Evolutionary conservation across 2,329 filamentous ascomycete genomes (phyloP), one percentile per base, ranked within the genome.

Genomic region (Aspergillus aculeatinus): DNA sequence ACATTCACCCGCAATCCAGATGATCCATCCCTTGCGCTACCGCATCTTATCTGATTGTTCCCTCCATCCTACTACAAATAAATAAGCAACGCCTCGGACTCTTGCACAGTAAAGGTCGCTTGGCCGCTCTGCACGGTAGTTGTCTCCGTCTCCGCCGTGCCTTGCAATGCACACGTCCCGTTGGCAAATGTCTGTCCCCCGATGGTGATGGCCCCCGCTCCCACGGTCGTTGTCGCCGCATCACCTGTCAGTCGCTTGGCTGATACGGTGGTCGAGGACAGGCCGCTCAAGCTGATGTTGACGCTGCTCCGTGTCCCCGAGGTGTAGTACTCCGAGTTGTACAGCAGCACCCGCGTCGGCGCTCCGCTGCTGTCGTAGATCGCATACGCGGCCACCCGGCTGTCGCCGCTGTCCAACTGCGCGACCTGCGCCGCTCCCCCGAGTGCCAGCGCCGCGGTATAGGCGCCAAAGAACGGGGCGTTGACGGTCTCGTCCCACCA

Each of bases 381-480:
- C 2, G 75, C 81, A 53, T 84, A 84, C 1, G 72, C 80, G 0
- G 80, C 82, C 39, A 81, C 81, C 16, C 73, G 69, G 0, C 65
- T 75, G 9, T 59, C 72, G n/a, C 78, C 75, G 25, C 72, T 74
- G 57, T 84, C 82, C 19, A 84, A 70, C 0, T 78, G 76, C 0
- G 80, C 77, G 51, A 84, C 70, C 48, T 77, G 68, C n/a, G 74
- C 68, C 0, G 77, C 80, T 0, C 76, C 73, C 1, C 80, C 79
- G 29, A 83, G 67, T 1, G 80, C 70, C n/a, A 79, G 76, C 2
- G 78, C 76, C 1, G 81, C 81, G 3, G 78, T 78, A 51, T 80
- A 81, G 0, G 81, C 82, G 4, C 82, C 82, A 58, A 82, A 83
- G 65, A 83, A 85, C 0, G 82, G 81, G 0, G 80, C 76, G 0